phyloP scores from a whole-genome alignment of 192 early-diverging fungal genomes.

The Rhizophagus clarus region DNA sequence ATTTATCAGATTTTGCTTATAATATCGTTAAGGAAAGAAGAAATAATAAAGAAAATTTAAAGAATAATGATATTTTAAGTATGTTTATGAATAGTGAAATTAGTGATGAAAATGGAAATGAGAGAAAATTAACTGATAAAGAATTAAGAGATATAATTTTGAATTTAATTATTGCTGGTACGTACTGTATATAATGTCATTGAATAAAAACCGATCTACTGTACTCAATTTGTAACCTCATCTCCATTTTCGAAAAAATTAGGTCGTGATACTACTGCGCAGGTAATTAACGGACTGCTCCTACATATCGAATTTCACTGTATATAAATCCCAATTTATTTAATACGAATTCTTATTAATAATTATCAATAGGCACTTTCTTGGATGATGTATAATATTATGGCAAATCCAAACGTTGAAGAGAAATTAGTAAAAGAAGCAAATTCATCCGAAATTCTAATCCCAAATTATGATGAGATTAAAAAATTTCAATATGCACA shows the following conservation, averaged over 20 bases:
- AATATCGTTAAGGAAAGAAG: constrained; percentile 33
- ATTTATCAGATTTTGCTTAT: constrained; percentile 40
- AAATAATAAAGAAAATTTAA: constrained; percentile 23
- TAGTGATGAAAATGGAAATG: constrained; percentile 37
- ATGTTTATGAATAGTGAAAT: constrained; percentile 48
- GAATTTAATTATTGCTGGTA: constrained; percentile 43
- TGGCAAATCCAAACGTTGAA: constrained; percentile 44
- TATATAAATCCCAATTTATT: no score
- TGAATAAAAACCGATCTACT: no score
- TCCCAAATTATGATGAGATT: constrained; percentile 31
- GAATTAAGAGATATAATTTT: constrained; percentile 51
- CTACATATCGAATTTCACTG: no score
- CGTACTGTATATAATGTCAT: no score
- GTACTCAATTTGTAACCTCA: no score
- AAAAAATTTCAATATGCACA: not conserved
- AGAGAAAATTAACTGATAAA: constrained; percentile 35
- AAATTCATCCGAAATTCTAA: not conserved
- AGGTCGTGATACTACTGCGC: constrained; percentile 64
- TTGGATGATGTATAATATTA: constrained; percentile 57
- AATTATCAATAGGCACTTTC: constrained; percentile 23
- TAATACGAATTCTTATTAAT: no score
- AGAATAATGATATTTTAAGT: constrained; percentile 39
- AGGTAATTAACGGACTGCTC: constrained; percentile 33
- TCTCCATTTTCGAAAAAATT: not conserved
- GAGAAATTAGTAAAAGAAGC: constrained; percentile 42